These are phyloP conservation scores for Kuraishia borneana DNA, from an alignment of 805 yeast genomes.

Conservation along the genomic window DNA sequence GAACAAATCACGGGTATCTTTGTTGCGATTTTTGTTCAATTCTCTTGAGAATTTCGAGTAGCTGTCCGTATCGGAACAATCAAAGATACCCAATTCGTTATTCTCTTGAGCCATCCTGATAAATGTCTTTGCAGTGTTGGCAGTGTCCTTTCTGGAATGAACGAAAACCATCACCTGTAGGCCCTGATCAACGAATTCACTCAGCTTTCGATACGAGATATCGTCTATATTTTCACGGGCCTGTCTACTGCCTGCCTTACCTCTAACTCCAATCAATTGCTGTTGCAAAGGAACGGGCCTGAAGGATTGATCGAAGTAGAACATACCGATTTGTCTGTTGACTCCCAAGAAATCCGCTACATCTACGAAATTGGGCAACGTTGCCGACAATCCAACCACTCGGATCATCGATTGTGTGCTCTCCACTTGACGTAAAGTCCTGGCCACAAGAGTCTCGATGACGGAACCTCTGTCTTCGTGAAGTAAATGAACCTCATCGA, in stretches of 20 bases:
- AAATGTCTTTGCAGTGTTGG: conserved; percentile 68
- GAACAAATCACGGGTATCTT: conserved; percentile 73
- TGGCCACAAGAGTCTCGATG: conserved; percentile 87
- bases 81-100: conserved; percentile 47
- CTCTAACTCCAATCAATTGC: conserved; percentile 75
- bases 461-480: conserved; percentile 99
- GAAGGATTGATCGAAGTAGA: conserved; percentile 86
- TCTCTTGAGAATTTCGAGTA: conserved; percentile 47
- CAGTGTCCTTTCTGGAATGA: conserved; percentile 89
- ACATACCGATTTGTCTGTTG: conserved; percentile 83
- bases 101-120: conserved; percentile 55
- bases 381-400: conserved; percentile 90
- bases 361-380: conserved; percentile 82
- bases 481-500: conserved; percentile 92
- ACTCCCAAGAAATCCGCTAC: conserved; percentile 94
- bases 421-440: conserved; percentile 92
- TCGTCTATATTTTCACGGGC: conserved; percentile 65
- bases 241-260: conserved; percentile 70
- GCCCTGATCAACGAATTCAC: conserved; percentile 54
- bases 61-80: conserved; percentile 32
- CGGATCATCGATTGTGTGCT: conserved; percentile 88
- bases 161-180: conserved; percentile 95
- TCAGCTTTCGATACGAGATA: conserved; percentile 57
- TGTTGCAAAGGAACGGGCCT: conserved; percentile 92
- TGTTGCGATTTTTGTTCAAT: conserved; percentile 56